A percentile compares a stretch with the other conserved stretches of the same genome.
phyloP scores from a whole-genome alignment of 1,139 yeast genomes.

The Pichia inconspicua region DNA sequence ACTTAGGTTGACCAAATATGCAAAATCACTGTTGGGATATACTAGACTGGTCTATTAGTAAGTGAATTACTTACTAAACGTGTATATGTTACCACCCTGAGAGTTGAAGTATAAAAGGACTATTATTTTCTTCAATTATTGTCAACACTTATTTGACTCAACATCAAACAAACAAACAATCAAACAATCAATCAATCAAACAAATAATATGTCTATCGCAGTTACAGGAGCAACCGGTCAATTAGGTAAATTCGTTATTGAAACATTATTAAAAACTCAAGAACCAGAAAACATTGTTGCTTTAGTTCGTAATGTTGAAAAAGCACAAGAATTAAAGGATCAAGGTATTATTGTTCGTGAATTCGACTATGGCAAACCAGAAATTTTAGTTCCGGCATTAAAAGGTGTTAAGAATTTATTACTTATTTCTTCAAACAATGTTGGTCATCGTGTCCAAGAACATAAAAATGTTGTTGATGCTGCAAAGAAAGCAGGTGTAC shows the following conservation, averaged over 20 bases:
- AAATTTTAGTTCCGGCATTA: neutral
- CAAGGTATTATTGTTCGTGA: neutral
- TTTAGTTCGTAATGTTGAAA: neutral
- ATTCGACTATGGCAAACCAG: neutral
- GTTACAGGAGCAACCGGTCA: neutral
- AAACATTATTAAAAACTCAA: neutral
- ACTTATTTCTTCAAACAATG: neutral
- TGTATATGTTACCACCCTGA: too few relatives aligned
- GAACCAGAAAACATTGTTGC: neutral
- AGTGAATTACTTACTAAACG: too few relatives aligned
- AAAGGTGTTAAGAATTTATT: neutral
- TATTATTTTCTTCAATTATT: too few relatives aligned
- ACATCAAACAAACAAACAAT: neutral
- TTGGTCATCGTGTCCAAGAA: neutral
- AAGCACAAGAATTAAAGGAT: neutral
- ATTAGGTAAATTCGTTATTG: neutral
- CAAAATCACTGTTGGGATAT: too few relatives aligned
- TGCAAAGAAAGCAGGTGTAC: neutral
- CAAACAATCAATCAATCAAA: too few relatives aligned
- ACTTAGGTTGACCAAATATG: too few relatives aligned
- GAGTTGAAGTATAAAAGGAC: too few relatives aligned
- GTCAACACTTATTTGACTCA: neutral
- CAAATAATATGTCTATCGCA: neutral
- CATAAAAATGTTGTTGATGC: neutral
- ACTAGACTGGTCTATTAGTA: too few relatives aligned